These are phyloP conservation scores for Paramecium primaurelia DNA, from an alignment of 73 alveolate species.

Conservation along the genomic window DNA sequence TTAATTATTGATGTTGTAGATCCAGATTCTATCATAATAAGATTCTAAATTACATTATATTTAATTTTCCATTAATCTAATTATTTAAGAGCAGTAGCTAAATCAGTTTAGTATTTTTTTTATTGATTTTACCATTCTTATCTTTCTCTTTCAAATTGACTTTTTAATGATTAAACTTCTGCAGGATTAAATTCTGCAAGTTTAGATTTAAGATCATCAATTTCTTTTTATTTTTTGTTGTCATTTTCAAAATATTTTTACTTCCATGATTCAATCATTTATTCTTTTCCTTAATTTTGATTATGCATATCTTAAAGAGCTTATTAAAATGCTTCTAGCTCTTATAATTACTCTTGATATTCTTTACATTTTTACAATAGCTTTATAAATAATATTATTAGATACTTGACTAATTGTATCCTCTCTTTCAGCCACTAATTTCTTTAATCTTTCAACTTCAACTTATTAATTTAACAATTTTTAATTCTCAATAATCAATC, in stretches of 20 bases:
- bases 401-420: neutral
- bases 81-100: neutral
- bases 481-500: neutral
- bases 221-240: neutral
- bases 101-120: neutral
- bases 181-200: neutral
- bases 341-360: neutral
- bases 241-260: neutral
- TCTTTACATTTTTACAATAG: neutral
- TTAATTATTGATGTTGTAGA: neutral
- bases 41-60: neutral
- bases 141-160: neutral
- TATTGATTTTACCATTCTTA: neutral
- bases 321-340: neutral
- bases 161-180: neutral
- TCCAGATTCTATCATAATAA: neutral
- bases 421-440: neutral
- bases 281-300: neutral
- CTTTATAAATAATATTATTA: neutral
- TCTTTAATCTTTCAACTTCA: neutral
- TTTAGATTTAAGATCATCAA: neutral
- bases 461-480: neutral
- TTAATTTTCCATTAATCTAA: conserved; percentile 3
- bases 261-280: neutral
- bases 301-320: neutral